phyloP scores from a whole-genome alignment of 768 basidiomycete genomes.

The Hortiboletus flavorubellus region DNA sequence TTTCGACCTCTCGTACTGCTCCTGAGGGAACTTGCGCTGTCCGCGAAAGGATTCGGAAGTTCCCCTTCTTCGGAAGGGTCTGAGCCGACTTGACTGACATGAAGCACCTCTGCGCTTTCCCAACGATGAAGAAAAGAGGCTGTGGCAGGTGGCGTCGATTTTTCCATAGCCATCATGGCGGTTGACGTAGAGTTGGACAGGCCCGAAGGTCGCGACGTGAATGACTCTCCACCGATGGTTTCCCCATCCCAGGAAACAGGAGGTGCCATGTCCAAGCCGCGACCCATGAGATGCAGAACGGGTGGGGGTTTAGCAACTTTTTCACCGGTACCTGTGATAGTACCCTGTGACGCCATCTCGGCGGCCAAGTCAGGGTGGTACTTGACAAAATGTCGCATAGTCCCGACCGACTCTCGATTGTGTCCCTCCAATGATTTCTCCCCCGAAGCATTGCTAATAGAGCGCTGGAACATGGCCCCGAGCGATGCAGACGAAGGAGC shows the following conservation, averaged over 20 bases:
- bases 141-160: slow-evolving; percentile 59
- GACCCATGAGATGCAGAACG: slow-evolving; percentile 43
- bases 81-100: slow-evolving; percentile 31
- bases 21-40: slow-evolving; percentile 18
- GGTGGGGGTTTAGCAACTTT: slow-evolving; percentile 28
- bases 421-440: slow-evolving; percentile 43
- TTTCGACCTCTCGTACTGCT: slow-evolving; percentile 25
- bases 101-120: slow-evolving; percentile 67
- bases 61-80: slow-evolving; percentile 3
- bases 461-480: slow-evolving; percentile 59
- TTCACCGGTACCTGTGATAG: slow-evolving; percentile 19
- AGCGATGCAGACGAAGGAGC: slow-evolving; percentile 42
- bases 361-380: slow-evolving; percentile 55
- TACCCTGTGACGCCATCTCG: slow-evolving; percentile 43
- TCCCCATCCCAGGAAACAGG: slow-evolving; percentile 54
- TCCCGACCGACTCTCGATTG: slow-evolving; percentile 28
- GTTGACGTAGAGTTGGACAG: slow-evolving; percentile 48
- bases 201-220: slow-evolving; percentile 46
- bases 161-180: slow-evolving; percentile 45
- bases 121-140: slow-evolving; percentile 52
- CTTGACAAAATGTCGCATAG: slow-evolving; percentile 48
- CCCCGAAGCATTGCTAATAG: slow-evolving; percentile 51
- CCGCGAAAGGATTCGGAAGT: slow-evolving; percentile 26
- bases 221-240: slow-evolving; percentile 44
- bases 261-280: slow-evolving; percentile 35